Conservation (phyloP, 192 early-diverging fungal genomes). For the Chytriomyces confervae region DNA sequence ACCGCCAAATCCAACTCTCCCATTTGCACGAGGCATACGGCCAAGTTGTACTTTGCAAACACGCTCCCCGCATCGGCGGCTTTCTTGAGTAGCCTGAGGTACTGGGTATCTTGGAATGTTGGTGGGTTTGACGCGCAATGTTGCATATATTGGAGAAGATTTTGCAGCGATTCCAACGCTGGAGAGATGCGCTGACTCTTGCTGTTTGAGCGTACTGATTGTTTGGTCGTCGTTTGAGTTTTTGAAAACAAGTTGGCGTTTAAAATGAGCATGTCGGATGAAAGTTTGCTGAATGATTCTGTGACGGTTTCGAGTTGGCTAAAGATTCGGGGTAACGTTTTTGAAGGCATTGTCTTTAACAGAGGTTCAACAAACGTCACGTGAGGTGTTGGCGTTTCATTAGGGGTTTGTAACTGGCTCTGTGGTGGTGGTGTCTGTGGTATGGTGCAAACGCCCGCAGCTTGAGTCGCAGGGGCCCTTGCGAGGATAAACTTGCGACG, state of each 20-base stretch:
- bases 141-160: not conserved
- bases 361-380: not conserved
- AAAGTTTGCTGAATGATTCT: not conserved
- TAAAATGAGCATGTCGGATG: not conserved
- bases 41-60: constrained; percentile 31
- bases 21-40: constrained; percentile 18
- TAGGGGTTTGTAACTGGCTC: not conserved
- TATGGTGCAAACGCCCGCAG: not conserved
- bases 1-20: constrained; percentile 15
- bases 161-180: not conserved
- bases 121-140: too few species aligned
- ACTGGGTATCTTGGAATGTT: not conserved
- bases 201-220: not conserved
- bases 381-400: not conserved
- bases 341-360: too few species aligned
- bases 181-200: not conserved
- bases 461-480: not conserved
- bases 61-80: constrained; percentile 14
- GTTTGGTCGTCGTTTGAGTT: not conserved
- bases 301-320: not conserved
- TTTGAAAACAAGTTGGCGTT: not conserved
- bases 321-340: not conserved
- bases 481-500: too few species aligned
- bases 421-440: not conserved
- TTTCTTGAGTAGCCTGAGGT: constrained; percentile 6